Conservation (phyloP, 352 stramenopile species). For the Phytophthora niederhauseri region DNA sequence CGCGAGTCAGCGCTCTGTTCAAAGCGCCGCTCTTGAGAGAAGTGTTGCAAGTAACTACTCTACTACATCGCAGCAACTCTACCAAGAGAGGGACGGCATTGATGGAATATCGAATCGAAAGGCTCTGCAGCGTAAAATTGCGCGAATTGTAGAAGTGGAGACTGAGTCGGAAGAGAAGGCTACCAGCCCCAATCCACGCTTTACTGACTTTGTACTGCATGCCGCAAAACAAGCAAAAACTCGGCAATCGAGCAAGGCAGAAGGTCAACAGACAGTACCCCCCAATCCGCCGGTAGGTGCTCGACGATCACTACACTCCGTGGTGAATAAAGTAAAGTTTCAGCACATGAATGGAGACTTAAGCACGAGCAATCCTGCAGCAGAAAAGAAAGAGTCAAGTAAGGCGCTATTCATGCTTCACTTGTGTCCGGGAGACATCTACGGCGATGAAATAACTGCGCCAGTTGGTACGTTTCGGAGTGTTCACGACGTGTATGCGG, state of each 20-base stretch:
- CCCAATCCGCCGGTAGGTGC: neutral
- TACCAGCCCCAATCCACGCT: conserved; percentile 25
- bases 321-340: conserved; percentile 35
- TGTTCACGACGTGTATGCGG: conserved; percentile 46
- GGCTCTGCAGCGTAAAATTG: conserved; percentile 29
- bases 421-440: conserved; percentile 51
- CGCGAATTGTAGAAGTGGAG: conserved; percentile 28
- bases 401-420: conserved; percentile 47
- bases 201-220: conserved; percentile 58
- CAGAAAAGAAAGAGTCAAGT: conserved; percentile 20
- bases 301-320: conserved; percentile 27
- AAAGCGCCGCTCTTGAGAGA: conserved; percentile 59
- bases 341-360: conserved; percentile 18
- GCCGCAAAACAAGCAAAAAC: conserved; percentile 33
- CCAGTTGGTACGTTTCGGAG: conserved; percentile 40
- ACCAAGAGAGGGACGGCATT: conserved; percentile 25
- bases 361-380: conserved; percentile 5
- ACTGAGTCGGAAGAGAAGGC: conserved; percentile 1
- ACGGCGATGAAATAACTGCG: conserved; percentile 55
- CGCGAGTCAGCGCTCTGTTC: conserved; percentile 61
- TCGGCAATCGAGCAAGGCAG: neutral
- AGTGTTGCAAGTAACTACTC: conserved; percentile 74
- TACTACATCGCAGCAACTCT: conserved; percentile 68
- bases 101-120: conserved; percentile 14
- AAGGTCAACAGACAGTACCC: neutral